Conservation (phyloP, 805 yeast genomes). For the Vanderwaltozyma polyspora region DNA sequence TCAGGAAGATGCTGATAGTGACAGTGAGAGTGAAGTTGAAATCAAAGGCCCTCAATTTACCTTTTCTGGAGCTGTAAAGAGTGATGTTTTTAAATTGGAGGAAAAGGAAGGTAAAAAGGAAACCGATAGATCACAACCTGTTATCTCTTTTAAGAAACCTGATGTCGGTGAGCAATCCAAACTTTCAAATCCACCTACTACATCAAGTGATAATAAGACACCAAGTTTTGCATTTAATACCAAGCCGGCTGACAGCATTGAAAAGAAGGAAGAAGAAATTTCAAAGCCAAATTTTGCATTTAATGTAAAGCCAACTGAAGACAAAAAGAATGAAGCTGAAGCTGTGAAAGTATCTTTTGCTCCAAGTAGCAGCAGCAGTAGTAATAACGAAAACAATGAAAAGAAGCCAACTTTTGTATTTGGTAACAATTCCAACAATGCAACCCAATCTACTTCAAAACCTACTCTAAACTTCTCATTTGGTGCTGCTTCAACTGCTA, state of each 20-base stretch:
- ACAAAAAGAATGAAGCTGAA: conserved; percentile 1
- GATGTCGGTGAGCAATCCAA: no score
- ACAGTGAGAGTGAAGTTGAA: conserved; percentile 24
- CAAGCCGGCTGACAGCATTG: no score
- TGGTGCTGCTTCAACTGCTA: conserved; percentile 2
- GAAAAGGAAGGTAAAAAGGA: conserved; percentile 3
- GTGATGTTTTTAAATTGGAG: conserved; percentile 28
- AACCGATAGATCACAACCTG: not conserved
- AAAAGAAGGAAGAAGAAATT: no score
- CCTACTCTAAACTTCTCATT: conserved; percentile 18
- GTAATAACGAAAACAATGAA: not conserved
- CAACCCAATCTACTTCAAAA: conserved; percentile 2
- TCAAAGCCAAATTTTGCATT: conserved; percentile 19
- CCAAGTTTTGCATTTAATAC: not conserved
- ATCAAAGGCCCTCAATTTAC: conserved; percentile 33
- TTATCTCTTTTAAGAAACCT: no score
- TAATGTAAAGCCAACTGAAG: conserved; percentile 5
- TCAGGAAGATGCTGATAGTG: conserved; percentile 16
- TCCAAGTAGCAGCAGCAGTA: not conserved
- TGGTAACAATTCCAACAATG: conserved; percentile 1
- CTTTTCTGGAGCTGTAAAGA: conserved; percentile 25
- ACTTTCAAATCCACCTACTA: not conserved
- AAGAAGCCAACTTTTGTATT: conserved; percentile 7
- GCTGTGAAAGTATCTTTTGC: conserved; percentile 13
- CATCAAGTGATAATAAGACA: not conserved